Percentiles rank a stretch among this genome's conserved stretches.
Evolutionary conservation across 352 stramenopile species (phyloP).

Genomic region (Globisporangium heterothallicum): DNA sequence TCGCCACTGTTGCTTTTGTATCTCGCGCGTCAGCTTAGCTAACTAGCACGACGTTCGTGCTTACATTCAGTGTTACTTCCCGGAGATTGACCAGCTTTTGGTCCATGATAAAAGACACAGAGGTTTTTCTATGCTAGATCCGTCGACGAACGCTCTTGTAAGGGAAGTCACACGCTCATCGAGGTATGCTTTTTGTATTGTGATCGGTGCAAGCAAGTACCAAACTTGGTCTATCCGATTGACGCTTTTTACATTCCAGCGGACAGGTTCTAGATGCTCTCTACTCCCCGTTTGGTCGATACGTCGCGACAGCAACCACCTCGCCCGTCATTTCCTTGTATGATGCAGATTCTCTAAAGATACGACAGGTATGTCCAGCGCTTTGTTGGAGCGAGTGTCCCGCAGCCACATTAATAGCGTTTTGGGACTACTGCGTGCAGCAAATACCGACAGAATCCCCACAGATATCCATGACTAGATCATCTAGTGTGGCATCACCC

Average conservation of each 20-base stretch:
- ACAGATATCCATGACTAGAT: constrained; percentile 31
- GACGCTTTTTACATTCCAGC: neutral
- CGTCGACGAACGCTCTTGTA: constrained; percentile 16
- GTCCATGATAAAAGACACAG: constrained; percentile 24
- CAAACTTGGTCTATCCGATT: neutral
- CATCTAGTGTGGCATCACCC: neutral
- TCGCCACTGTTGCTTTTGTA: neutral
- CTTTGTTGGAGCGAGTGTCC: neutral
- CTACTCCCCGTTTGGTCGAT: constrained; percentile 33
- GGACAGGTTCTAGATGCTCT: constrained; percentile 32
- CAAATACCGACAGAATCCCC: constrained; percentile 40
- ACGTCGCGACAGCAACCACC: constrained; percentile 41
- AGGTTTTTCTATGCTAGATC: constrained; percentile 38
- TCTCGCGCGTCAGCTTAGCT: neutral
- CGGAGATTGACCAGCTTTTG: constrained; percentile 31
- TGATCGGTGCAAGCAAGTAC: no score
- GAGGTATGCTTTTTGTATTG: constrained; percentile 11
- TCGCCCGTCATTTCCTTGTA: constrained; percentile 52
- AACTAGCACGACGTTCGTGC: neutral
- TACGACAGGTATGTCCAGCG: constrained; percentile 30
- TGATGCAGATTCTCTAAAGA: constrained; percentile 35
- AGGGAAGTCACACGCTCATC: constrained; percentile 8
- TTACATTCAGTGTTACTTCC: constrained; percentile 23
- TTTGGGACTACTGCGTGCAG: constrained; percentile 8
- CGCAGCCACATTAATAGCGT: neutral